phyloP scores from a whole-genome alignment of 495 filamentous ascomycete genomes.

The Lichenothelia convexa region DNA sequence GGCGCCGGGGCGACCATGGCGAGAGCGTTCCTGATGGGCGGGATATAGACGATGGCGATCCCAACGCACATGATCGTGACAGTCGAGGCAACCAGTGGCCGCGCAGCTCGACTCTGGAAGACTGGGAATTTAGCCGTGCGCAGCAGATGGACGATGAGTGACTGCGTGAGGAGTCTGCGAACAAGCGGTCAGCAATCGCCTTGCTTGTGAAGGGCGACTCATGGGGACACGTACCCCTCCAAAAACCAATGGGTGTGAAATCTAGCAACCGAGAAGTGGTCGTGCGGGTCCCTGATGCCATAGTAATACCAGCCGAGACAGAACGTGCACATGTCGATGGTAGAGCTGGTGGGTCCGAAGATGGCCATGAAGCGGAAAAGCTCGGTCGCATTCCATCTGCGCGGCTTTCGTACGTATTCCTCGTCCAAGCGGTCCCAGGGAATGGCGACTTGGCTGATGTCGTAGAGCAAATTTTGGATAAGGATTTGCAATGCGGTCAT shows the following conservation, averaged over 20 bases:
- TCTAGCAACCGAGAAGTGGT: neutral
- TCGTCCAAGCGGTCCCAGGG: conserved; percentile 1
- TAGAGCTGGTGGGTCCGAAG: neutral
- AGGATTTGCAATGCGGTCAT: conserved; percentile 4
- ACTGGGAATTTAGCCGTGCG: conserved; percentile 2
- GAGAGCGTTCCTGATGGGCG: neutral
- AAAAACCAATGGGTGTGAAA: conserved; percentile 3
- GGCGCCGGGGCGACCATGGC: neutral
- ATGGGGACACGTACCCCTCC: too few species aligned
- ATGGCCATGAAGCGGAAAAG: conserved; percentile 1
- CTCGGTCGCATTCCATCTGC: neutral
- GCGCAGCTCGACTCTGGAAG: neutral
- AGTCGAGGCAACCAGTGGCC: neutral
- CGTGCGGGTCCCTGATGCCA: neutral
- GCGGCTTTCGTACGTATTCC: conserved; percentile 1
- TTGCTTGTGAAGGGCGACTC: neutral
- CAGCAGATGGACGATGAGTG: conserved; percentile 2
- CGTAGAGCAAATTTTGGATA: conserved; percentile 2
- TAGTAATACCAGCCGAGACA: conserved; percentile 3
- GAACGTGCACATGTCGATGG: conserved; percentile 4
- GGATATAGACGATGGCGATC: conserved; percentile 1
- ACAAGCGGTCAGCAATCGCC: neutral
- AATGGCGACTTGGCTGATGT: conserved; percentile 2
- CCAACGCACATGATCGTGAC: neutral
- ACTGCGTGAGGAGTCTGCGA: conserved; percentile 2